Conservation (phyloP, 208 protist genomes). For the Acanthamoeba lenticulata region DNA sequence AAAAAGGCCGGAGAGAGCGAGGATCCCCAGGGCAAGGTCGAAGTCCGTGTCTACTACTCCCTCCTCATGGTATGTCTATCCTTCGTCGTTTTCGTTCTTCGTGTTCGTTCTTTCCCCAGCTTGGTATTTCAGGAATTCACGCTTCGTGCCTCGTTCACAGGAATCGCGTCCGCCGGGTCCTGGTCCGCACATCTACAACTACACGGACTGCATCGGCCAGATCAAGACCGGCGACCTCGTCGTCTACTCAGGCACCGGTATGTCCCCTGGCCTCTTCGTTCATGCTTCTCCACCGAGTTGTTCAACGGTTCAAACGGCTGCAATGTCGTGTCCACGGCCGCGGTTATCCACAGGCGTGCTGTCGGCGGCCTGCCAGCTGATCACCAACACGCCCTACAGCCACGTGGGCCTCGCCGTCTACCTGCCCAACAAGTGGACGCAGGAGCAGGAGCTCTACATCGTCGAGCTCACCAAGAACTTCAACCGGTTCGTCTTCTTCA, state of each 20-base stretch:
- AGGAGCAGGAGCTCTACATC: background rate
- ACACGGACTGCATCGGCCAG: background rate
- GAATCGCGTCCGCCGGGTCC: background rate
- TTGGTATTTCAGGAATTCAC: too few species aligned
- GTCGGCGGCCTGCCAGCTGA: background rate
- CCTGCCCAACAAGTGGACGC: constrained; percentile 17
- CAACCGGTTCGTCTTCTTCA: background rate
- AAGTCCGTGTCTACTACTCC: background rate
- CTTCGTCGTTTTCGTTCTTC: background rate
- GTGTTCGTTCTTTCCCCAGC: background rate
- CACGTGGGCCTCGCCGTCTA: background rate
- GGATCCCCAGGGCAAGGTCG: background rate
- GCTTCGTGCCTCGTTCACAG: background rate
- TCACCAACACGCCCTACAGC: background rate
- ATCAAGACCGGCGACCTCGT: constrained; percentile 6
- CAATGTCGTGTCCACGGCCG: too few species aligned
- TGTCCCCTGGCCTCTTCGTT: too few species aligned
- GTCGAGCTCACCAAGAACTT: constrained; percentile 44
- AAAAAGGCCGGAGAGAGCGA: background rate
- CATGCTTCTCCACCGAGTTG: too few species aligned
- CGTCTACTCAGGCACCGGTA: constrained; percentile 19
- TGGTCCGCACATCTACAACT: background rate
- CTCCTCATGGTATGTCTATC: background rate
- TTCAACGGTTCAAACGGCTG: too few species aligned
- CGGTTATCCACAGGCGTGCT: background rate